Conservation (phyloP, 2,329 filamentous ascomycete genomes). For the Aspergillus piperis region DNA sequence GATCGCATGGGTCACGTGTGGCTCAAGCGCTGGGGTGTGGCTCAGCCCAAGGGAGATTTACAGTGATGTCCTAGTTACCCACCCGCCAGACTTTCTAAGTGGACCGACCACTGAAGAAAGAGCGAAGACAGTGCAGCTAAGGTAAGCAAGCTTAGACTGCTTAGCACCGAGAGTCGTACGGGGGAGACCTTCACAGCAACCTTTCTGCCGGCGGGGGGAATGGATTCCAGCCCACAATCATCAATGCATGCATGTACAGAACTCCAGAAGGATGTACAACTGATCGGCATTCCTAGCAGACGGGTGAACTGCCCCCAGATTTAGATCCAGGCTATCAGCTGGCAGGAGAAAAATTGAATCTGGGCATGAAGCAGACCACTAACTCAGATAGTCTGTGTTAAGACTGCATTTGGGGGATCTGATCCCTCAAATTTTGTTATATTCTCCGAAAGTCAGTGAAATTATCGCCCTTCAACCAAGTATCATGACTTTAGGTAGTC, state of each 20-base stretch:
- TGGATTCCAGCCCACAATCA: background rate
- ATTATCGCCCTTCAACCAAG: background rate
- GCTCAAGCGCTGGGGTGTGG: background rate
- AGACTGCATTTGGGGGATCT: too few relatives aligned
- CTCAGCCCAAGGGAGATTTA: constrained; percentile 1
- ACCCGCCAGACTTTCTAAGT: background rate
- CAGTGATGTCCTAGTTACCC: background rate
- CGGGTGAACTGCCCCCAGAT: constrained; percentile 6
- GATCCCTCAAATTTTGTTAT: too few relatives aligned
- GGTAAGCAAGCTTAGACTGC: background rate
- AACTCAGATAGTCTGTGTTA: too few relatives aligned
- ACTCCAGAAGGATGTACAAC: constrained; percentile 5
- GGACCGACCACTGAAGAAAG: background rate
- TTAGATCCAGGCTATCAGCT: constrained; percentile 1
- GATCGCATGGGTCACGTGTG: background rate
- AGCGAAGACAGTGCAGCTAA: background rate
- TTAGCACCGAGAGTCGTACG: background rate
- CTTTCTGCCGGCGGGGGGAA: background rate
- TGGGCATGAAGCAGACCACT: too few relatives aligned
- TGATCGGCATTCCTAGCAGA: constrained; percentile 6
- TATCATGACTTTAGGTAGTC: background rate
- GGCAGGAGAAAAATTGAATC: background rate
- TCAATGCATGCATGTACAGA: constrained; percentile 7
- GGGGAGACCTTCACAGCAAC: background rate
- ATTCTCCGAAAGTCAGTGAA: too few relatives aligned